Evolutionary conservation across 73 alveolate genomes (phyloP), one percentile per base, ranked within the genome.

Genomic region (Stentor roeselii): DNA sequence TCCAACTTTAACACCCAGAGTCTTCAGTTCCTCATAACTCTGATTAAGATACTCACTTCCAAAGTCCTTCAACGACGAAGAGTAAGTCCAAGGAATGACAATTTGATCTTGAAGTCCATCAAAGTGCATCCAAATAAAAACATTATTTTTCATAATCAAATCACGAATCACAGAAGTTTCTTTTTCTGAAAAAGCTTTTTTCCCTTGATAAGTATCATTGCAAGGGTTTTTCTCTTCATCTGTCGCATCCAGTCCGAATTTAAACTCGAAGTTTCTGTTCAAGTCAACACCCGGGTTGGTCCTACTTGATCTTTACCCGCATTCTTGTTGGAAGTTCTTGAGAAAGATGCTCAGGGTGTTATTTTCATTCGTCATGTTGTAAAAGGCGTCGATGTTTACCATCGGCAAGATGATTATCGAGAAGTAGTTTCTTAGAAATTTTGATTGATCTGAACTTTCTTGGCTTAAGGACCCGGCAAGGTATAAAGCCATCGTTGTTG

Each of bases 281-380:
- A 67, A 32, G 2, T 67, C 41, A 21, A 67, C 80, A 27, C 80
- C 80, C 14, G 80, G 14, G 1, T 67, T 67, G 21, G 80, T 67
- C 2, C 42, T 21, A 67, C 21, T 27, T 67, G 11, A 67, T 32
- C 34, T 40, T 67, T 21, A 1, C 37, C 27, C 34, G 42, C 80
- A 67, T 67, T n/a, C 37, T 27, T 27, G n/a, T 30, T 34, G n/a
- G 37, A 32, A 21, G 41, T 67, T 67, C 34, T 67, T 67, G 21
- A 67, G 21, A n/a, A 21, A 67, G 21, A 21, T 67, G 27, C 21
- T 32, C 21, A 67, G 37, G 50, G 27, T n/a, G 34, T 32, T 67
- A 0, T 21, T 67, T n/a, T n/a, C n/a, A 34, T 36, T 67, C 34
- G 37, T 40, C n/a, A 21, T 21, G 80, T 67, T 30, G 11, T n/a